Conservation (phyloP, 768 basidiomycete species). For the Mycena vitilis region DNA sequence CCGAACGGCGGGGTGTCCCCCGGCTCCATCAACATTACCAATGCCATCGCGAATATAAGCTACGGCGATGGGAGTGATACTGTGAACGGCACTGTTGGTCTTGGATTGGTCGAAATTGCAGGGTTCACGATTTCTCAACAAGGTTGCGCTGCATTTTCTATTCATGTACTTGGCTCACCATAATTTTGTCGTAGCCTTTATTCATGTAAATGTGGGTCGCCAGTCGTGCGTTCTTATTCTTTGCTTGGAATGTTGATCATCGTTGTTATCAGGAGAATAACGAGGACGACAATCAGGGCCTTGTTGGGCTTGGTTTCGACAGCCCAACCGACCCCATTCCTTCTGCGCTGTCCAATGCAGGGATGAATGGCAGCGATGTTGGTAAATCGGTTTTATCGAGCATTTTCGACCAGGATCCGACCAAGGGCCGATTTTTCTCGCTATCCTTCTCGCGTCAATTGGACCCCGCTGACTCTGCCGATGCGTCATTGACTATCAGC, state of each 20-base stretch:
- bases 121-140: conserved; percentile 42
- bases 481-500: conserved; percentile 56
- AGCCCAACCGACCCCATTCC: conserved; percentile 37
- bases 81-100: conserved; percentile 48
- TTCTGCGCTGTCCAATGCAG: conserved; percentile 9
- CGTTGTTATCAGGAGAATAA: conserved; percentile 21
- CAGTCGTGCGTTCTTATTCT: background rate
- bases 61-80: conserved; percentile 53
- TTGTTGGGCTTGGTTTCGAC: conserved; percentile 51
- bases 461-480: conserved; percentile 52
- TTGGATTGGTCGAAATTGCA: conserved; percentile 46
- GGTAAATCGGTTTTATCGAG: conserved; percentile 50
- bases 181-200: conserved; percentile 41
- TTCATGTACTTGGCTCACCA: background rate
- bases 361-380: conserved; percentile 31
- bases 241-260: background rate
- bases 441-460: conserved; percentile 55
- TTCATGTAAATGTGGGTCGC: conserved; percentile 37
- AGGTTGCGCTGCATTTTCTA: conserved; percentile 14
- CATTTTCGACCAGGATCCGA: conserved; percentile 50
- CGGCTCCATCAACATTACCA: conserved; percentile 48
- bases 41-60: conserved; percentile 40
- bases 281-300: conserved; percentile 37
- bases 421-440: conserved; percentile 52
- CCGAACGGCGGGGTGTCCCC: conserved; percentile 43